Evolutionary conservation across 2,329 filamentous ascomycete species (phyloP).

Genomic region (Metarhizium brunneum): DNA sequence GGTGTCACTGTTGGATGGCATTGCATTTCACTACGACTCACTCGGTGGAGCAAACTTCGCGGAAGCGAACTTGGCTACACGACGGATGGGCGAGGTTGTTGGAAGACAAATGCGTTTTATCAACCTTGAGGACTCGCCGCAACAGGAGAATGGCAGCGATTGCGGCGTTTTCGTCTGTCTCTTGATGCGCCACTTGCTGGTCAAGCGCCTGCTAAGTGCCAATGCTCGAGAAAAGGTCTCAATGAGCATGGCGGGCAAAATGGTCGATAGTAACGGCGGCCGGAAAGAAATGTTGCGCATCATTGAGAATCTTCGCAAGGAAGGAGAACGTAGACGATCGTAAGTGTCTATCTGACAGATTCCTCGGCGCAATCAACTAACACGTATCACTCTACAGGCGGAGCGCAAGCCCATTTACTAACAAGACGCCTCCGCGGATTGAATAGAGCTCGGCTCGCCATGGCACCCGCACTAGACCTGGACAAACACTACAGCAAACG

Average conservation of each 20-base stretch:
- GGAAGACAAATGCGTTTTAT: conserved; percentile 62
- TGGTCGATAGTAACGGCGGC: conserved; percentile 70
- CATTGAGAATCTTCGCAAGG: conserved; percentile 77
- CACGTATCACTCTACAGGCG: conserved; percentile 14
- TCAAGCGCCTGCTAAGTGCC: conserved; percentile 72
- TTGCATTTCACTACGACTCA: conserved; percentile 96
- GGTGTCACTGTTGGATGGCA: conserved; percentile 77
- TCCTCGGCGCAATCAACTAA: not conserved
- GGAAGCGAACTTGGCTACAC: conserved; percentile 61
- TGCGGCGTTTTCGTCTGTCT: conserved; percentile 96
- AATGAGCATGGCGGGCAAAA: conserved; percentile 84
- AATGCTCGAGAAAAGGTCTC: conserved; percentile 78
- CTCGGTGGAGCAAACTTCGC: conserved; percentile 65
- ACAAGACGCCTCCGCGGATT: conserved; percentile 33
- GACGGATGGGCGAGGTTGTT: conserved; percentile 62
- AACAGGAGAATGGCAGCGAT: conserved; percentile 87
- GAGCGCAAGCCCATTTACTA: conserved; percentile 27
- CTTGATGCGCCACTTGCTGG: conserved; percentile 85
- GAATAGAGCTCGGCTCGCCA: conserved; percentile 28
- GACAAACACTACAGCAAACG: conserved; percentile 13
- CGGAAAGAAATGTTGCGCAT: conserved; percentile 87
- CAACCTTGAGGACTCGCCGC: conserved; percentile 74
- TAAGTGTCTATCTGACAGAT: conserved; percentile 37
- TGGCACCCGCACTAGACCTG: conserved; percentile 20
- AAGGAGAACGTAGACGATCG: conserved; percentile 77